Conservation (phyloP, 495 filamentous ascomycete genomes). For the Daldinia bambusicola region DNA sequence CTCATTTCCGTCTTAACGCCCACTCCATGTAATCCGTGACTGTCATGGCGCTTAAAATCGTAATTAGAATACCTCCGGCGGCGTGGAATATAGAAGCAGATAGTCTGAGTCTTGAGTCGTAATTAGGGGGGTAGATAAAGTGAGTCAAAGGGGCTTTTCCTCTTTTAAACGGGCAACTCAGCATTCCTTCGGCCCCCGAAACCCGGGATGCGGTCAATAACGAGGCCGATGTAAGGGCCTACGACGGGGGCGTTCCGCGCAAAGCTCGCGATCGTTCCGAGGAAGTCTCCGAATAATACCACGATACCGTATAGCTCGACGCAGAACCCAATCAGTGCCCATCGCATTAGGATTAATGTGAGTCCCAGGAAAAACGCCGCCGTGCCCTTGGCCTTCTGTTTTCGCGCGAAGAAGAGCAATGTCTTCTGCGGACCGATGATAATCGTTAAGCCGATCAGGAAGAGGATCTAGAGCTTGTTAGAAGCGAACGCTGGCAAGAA, state of each 20-base stretch:
- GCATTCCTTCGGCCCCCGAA: constrained; percentile 71
- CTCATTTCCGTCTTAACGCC: constrained; percentile 20
- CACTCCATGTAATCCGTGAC: constrained; percentile 6
- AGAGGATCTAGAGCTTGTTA: constrained; percentile 76
- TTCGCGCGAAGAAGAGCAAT: constrained; percentile 88
- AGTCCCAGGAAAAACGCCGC: constrained; percentile 89
- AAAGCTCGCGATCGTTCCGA: constrained; percentile 90
- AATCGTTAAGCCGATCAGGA: constrained; percentile 92
- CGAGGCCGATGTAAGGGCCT: constrained; percentile 80
- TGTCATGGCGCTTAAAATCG: constrained; percentile 11
- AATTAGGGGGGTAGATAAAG: constrained; percentile 2
- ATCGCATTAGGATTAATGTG: constrained; percentile 83
- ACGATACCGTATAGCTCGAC: constrained; percentile 94
- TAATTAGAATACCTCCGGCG: constrained; percentile 3
- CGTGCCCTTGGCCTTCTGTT: constrained; percentile 90
- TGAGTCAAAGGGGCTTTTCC: neutral
- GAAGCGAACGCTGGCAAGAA: neutral
- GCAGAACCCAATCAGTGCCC: constrained; percentile 87
- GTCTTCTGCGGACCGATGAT: constrained; percentile 96
- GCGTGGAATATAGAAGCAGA: neutral
- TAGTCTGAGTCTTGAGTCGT: neutral
- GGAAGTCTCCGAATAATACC: constrained; percentile 93
- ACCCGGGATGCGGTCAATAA: constrained; percentile 68
- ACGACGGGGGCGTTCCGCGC: constrained; percentile 85
- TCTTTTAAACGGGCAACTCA: constrained; percentile 75